These are phyloP conservation scores for Monosporascus sp. DNA, from an alignment of 2,329 filamentous ascomycete genomes.

Conservation along the genomic window DNA sequence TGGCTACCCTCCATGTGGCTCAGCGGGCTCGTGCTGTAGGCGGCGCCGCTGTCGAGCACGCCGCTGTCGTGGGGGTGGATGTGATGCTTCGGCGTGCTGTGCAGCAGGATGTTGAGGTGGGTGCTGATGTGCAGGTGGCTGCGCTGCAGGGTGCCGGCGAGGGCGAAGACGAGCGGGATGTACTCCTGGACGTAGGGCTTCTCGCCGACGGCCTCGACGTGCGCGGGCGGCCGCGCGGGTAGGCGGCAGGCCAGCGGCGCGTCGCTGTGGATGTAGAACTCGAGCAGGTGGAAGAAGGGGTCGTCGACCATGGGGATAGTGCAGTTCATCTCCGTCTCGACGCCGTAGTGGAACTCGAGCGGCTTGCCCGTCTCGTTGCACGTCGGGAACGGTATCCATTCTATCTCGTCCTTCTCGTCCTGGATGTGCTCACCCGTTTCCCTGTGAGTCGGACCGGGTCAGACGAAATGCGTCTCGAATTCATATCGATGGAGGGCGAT, in stretches of 20 bases:
- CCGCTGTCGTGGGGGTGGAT: slow-evolving; percentile 62
- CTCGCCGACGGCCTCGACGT: slow-evolving; percentile 50
- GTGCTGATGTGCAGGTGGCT: slow-evolving; percentile 89
- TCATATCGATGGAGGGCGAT: neutral
- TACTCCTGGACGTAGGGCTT: slow-evolving; percentile 50
- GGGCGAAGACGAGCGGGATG: slow-evolving; percentile 80
- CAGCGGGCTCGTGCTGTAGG: slow-evolving; percentile 75
- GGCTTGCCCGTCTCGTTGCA: slow-evolving; percentile 84
- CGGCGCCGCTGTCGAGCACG: slow-evolving; percentile 79
- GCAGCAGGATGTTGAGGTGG: slow-evolving; percentile 82
- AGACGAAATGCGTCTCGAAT: neutral
- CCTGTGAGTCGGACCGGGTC: slow-evolving; percentile 35
- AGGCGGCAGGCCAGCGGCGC: slow-evolving; percentile 88
- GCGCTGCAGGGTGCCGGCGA: slow-evolving; percentile 82
- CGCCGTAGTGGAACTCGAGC: slow-evolving; percentile 80
- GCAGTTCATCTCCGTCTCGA: slow-evolving; percentile 77
- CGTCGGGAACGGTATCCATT: slow-evolving; percentile 85
- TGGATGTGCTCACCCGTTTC: slow-evolving; percentile 89
- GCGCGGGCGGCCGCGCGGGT: slow-evolving; percentile 63
- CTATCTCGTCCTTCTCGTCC: slow-evolving; percentile 71
- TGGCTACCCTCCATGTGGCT: slow-evolving; percentile 50
- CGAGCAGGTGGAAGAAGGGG: slow-evolving; percentile 80
- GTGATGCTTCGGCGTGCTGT: slow-evolving; percentile 59
- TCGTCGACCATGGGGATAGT: slow-evolving; percentile 73
- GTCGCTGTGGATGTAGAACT: slow-evolving; percentile 98